Percentiles rank a stretch among this genome's conserved stretches.
These are phyloP conservation scores for Lichtheimia ramosa DNA, from an alignment of 371 early-diverging fungal species.

Conservation along the genomic window DNA sequence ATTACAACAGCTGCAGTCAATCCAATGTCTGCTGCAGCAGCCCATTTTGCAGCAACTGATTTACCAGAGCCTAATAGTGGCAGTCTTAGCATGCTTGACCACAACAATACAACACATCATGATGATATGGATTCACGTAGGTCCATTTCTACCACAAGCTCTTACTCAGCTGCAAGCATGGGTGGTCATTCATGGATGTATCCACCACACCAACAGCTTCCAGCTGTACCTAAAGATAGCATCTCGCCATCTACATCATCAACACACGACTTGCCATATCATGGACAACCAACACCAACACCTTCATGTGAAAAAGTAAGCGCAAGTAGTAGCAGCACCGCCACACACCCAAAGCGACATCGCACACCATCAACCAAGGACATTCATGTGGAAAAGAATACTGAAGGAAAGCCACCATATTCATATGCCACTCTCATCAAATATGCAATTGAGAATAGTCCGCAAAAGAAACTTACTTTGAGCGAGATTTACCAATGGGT, in stretches of 20 bases:
- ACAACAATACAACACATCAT: not conserved
- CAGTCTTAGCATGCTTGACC: conserved; percentile 9
- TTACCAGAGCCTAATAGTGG: no score
- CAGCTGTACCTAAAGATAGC: not conserved
- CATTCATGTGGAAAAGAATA: conserved; percentile 34
- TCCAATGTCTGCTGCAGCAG: conserved; percentile 4
- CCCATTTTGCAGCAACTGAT: not conserved
- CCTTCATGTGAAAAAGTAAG: conserved; percentile 12
- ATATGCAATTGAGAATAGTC: conserved; percentile 77
- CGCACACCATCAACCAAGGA: conserved; percentile 20
- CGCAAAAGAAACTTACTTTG: conserved; percentile 75
- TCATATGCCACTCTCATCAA: conserved; percentile 91
- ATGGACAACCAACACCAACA: conserved; percentile 21
- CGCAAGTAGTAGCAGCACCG: not conserved
- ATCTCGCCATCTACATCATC: not conserved
- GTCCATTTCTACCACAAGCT: conserved; percentile 7
- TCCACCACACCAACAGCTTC: not conserved
- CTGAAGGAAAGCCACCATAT: conserved; percentile 70
- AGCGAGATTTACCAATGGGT: conserved; percentile 90
- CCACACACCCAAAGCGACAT: conserved; percentile 8
- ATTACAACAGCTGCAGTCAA: conserved; percentile 11
- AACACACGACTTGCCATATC: conserved; percentile 2
- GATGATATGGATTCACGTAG: conserved; percentile 12
- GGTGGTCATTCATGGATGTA: not conserved
- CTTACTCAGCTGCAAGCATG: conserved; percentile 3